These are phyloP conservation scores for Microglena sp. DNA, from an alignment of 139 green algal species.

Conservation along the genomic window DNA sequence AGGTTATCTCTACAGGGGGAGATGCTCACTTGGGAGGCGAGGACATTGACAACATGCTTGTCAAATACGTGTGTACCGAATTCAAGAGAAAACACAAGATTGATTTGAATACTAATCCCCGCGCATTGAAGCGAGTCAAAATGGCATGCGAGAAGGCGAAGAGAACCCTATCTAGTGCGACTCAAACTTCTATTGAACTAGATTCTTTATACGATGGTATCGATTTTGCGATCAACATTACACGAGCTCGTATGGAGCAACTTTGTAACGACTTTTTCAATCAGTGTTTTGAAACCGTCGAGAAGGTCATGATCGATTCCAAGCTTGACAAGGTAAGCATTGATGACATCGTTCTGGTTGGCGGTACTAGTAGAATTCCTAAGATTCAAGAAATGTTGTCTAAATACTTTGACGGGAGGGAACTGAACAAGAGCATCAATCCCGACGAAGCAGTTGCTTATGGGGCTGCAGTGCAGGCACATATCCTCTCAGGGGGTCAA, in stretches of 20 bases:
- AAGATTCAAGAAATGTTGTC: slow-evolving; percentile 84
- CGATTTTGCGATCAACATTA: slow-evolving; percentile 93
- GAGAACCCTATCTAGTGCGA: slow-evolving; percentile 69
- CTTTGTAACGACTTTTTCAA: slow-evolving; percentile 95
- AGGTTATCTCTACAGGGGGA: slow-evolving; percentile 44
- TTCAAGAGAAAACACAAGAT: slow-evolving; percentile 70
- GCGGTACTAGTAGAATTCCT: slow-evolving; percentile 88
- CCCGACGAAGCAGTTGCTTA: slow-evolving; percentile 85
- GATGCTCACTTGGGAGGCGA: slow-evolving; percentile 48
- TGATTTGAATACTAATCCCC: slow-evolving; percentile 72
- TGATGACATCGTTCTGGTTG: slow-evolving; percentile 89
- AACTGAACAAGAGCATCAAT: slow-evolving; percentile 88
- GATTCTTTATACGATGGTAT: slow-evolving; percentile 90
- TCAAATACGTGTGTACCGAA: slow-evolving; percentile 45
- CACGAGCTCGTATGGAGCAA: slow-evolving; percentile 92
- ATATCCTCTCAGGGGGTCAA: slow-evolving; percentile 50
- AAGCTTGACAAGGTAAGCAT: slow-evolving; percentile 39
- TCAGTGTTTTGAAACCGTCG: slow-evolving; percentile 10
- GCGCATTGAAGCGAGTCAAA: slow-evolving; percentile 63
- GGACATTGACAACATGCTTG: slow-evolving; percentile 40
- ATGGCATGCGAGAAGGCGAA: slow-evolving; percentile 86
- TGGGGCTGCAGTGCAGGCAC: slow-evolving; percentile 75
- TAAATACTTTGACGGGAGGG: slow-evolving; percentile 71
- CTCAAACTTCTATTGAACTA: slow-evolving; percentile 80
- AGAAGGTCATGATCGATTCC: neutral